Evolutionary conservation across 2,329 filamentous ascomycete species (phyloP), one percentile per base, ranked within the genome.

Genomic region (Xylaria sp.): DNA sequence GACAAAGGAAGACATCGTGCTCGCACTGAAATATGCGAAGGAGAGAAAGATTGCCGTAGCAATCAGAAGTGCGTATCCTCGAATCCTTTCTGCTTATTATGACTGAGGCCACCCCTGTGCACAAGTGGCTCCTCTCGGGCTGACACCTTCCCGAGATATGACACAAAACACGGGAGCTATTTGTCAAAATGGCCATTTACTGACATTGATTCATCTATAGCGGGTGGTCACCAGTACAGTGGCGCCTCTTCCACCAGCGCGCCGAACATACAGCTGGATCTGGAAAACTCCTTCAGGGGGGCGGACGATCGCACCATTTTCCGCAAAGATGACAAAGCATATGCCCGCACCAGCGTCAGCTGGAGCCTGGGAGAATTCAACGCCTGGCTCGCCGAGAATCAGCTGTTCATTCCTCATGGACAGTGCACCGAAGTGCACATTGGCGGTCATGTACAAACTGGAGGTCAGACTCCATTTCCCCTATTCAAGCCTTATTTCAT

Each of bases 181-280:
- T 5, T 26, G n/a, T n/a, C n/a, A 26, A 26, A 26, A 26, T 11
- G 24, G 24, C 6, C 11, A 11, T 26, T 6, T 26, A 11, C 11
- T 26, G 11, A 26, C 24, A 5, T 6, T 11, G 24, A 26, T 6
- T 26, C 5, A 26, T 26, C 6, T 26, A 26, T 26, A 26, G 24
- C 69, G 1, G 78, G 78, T 0, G 78, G 78, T 1, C 78, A 80
- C 50, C 76, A 80, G 57, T 80, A 80, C 59, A 77, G 74, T 46
- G 78, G 78, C 18, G 77, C 78, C 11, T 79, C 72, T 0, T 80
- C 77, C 0, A 78, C 76, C 0, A 63, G 69, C 20, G 71, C 67
- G 3, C 66, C 69, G 1, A 77, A 77, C 45, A 79, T 80, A 48
- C 77, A 78, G 54, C 60, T 80, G 16, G 76, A 79, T 46, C 68